Conservation (phyloP, 768 basidiomycete genomes). For the Leucosporidium creatinivorum region DNA sequence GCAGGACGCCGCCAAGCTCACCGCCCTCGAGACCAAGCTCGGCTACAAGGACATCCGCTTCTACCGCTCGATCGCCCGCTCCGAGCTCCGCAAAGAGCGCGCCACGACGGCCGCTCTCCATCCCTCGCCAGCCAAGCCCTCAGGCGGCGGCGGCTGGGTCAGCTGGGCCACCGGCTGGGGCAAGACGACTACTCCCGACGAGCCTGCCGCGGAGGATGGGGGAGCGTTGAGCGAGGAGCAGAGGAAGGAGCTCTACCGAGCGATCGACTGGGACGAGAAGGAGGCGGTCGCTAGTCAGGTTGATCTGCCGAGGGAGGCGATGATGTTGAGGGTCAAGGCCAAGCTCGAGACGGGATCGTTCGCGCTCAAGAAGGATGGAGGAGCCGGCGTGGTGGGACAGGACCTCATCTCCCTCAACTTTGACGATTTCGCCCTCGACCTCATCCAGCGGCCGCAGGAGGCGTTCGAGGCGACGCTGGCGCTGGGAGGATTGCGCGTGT, state of each 20-base stretch:
- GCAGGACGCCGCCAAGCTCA: constrained; percentile 42
- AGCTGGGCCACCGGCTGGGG: constrained; percentile 69
- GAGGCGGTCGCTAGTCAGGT: constrained; percentile 61
- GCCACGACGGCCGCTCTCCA: constrained; percentile 57
- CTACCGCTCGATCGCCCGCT: constrained; percentile 89
- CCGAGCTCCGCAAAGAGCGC: constrained; percentile 75
- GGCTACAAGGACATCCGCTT: constrained; percentile 93
- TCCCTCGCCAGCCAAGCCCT: constrained; percentile 55
- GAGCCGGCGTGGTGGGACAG: constrained; percentile 46
- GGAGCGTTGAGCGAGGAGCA: constrained; percentile 75
- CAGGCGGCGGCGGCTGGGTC: constrained; percentile 41
- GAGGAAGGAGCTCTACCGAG: constrained; percentile 77
- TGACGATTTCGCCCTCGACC: constrained; percentile 73
- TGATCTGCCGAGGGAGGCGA: constrained; percentile 66
- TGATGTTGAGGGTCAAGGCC: constrained; percentile 66
- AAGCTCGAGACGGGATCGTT: constrained; percentile 83
- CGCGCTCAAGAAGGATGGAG: constrained; percentile 62
- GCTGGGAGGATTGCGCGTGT: constrained; percentile 75
- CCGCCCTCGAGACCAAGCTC: constrained; percentile 68
- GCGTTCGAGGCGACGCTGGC: constrained; percentile 79
- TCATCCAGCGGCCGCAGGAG: constrained; percentile 68
- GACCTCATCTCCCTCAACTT: constrained; percentile 84
- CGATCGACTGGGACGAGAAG: constrained; percentile 87
- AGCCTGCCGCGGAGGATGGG: constrained; percentile 15
- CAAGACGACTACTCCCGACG: constrained; percentile 20